Conservation (phyloP, 2,329 filamentous ascomycete species). For the Penicillium freii region DNA sequence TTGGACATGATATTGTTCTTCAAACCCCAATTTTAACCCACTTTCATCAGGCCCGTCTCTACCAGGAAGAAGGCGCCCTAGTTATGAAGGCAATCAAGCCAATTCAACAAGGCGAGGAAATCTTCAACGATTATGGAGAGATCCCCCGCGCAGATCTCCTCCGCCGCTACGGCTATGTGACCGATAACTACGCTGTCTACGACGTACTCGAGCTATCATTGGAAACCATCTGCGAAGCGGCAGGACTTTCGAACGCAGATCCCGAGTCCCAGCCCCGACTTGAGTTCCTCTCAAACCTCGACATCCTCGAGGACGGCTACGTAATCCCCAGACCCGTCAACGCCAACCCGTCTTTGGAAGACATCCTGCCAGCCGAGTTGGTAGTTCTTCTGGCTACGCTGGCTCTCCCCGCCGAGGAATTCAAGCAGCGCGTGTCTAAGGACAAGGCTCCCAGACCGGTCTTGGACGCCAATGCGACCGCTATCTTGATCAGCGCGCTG, state of each 20-base stretch:
- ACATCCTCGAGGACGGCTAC: slow-evolving; percentile 70
- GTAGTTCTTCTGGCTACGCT: slow-evolving; percentile 40
- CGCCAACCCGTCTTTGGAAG: slow-evolving; percentile 25
- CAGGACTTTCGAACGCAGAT: slow-evolving; percentile 32
- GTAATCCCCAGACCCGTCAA: slow-evolving; percentile 51
- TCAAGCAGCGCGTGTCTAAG: slow-evolving; percentile 35
- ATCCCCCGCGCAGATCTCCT: slow-evolving; percentile 79
- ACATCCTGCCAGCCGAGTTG: slow-evolving; percentile 42
- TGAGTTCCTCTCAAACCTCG: slow-evolving; percentile 60
- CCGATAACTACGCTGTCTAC: slow-evolving; percentile 69
- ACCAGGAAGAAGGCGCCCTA: slow-evolving; percentile 59
- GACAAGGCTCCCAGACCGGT: slow-evolving; percentile 39
- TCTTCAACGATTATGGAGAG: slow-evolving; percentile 87
- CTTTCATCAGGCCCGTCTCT: slow-evolving; percentile 53
- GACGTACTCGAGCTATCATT: slow-evolving; percentile 79
- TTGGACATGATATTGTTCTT: neutral
- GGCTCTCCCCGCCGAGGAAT: slow-evolving; percentile 32
- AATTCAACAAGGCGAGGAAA: slow-evolving; percentile 69
- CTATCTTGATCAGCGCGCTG: slow-evolving; percentile 36
- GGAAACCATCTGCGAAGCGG: slow-evolving; percentile 52
- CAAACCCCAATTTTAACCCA: slow-evolving; percentile 3
- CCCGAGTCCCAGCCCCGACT: slow-evolving; percentile 37
- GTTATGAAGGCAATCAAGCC: slow-evolving; percentile 69
- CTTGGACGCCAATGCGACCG: slow-evolving; percentile 29
- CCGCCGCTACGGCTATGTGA: slow-evolving; percentile 84